Conservation (phyloP, 2,329 filamentous ascomycete species). For the Neonectria neomacrospora region DNA sequence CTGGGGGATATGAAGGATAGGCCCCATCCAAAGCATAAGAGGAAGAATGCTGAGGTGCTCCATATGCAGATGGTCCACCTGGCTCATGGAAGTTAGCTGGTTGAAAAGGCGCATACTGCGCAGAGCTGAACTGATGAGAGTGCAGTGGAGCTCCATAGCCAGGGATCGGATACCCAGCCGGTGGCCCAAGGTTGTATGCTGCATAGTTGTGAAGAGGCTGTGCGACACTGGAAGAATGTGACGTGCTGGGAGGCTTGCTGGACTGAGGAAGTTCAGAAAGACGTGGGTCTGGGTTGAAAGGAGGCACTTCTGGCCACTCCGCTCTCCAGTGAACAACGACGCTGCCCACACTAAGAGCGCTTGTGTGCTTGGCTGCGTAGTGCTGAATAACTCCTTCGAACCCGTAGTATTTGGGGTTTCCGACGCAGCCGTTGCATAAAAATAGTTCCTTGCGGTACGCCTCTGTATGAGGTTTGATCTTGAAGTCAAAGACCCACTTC, state of each 20-base stretch:
- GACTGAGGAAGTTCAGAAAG: conserved; percentile 39
- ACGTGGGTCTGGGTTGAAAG: conserved; percentile 73
- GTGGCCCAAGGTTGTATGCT: conserved; percentile 24
- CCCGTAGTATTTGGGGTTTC: conserved; percentile 73
- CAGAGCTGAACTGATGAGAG: conserved; percentile 23
- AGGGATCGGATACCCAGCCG: conserved; percentile 30
- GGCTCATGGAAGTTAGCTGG: conserved; percentile 20
- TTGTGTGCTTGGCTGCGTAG: conserved; percentile 84
- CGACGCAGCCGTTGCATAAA: conserved; percentile 76
- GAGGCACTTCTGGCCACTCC: conserved; percentile 81
- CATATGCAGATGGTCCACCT: conserved; percentile 27
- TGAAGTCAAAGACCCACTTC: conserved; percentile 85
- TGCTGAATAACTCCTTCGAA: conserved; percentile 86
- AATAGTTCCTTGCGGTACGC: conserved; percentile 77
- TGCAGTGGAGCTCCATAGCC: conserved; percentile 27
- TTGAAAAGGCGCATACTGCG: conserved; percentile 21
- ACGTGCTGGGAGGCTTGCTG: conserved; percentile 3
- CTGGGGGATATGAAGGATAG: conserved; percentile 29
- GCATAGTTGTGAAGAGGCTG: conserved; percentile 23
- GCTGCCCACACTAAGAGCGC: conserved; percentile 73
- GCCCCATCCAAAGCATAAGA: conserved; percentile 28
- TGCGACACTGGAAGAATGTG: conserved; percentile 6
- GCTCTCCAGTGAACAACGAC: conserved; percentile 82
- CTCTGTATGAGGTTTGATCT: conserved; percentile 77
- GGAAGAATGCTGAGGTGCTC: conserved; percentile 17